A percentile compares a stretch with the other conserved stretches of the same genome.
These are phyloP conservation scores for Solanum lignicaule DNA, from an alignment of 257 asterid genomes.

Conservation along the genomic window DNA sequence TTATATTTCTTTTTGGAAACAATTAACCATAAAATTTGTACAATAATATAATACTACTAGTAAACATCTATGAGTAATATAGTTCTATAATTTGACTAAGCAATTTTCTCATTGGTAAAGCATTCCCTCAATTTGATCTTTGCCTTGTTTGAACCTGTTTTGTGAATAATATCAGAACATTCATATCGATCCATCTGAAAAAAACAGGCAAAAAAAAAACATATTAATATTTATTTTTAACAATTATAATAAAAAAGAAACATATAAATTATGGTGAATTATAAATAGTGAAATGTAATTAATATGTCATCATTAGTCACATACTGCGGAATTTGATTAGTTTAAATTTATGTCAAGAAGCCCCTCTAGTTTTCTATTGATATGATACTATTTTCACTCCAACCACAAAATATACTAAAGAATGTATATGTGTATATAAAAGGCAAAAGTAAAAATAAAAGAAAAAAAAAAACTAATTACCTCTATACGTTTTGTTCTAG, in stretches of 20 bases:
- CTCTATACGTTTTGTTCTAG: slow-evolving; percentile 17
- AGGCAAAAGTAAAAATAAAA: neutral
- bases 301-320: too few relatives aligned
- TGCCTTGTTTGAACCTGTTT: neutral
- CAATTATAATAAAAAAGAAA: neutral
- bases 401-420: too few relatives aligned
- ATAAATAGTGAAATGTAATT: too few relatives aligned
- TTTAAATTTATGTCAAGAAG: too few relatives aligned
- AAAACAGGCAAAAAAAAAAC: neutral
- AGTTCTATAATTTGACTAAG: neutral
- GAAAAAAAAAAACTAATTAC: neutral
- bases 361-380: too few relatives aligned
- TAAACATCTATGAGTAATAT: neutral
- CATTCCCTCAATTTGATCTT: slow-evolving; percentile 39
- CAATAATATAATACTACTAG: neutral
- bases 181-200: slow-evolving; percentile 26
- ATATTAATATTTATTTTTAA: neutral
- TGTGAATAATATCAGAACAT: slow-evolving; percentile 33
- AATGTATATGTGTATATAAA: neutral
- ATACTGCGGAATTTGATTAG: too few relatives aligned
- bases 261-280: neutral
- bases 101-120: slow-evolving; percentile 30
- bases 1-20: neutral
- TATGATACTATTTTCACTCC: too few relatives aligned
- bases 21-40: neutral